Evolutionary conservation across 371 early-diverging fungal species (phyloP), one percentile per base, ranked within the genome.

Genomic region (Mucor irregularis): DNA sequence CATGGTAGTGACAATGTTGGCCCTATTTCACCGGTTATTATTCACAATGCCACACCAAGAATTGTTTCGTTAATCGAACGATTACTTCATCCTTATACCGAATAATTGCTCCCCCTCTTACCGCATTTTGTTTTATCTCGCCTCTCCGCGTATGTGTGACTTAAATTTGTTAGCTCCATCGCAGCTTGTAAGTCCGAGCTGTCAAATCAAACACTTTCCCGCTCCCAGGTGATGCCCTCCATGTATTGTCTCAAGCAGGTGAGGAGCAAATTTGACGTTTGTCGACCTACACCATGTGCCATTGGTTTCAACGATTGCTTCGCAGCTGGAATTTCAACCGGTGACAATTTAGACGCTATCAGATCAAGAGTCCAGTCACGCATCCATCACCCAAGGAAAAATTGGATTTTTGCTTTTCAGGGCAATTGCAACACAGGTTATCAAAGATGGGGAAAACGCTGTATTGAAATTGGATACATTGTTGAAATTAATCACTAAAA

Each of bases 301-400:
- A 39, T 31, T 53, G 53, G 44, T 35, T 53, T 53, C 45, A 44
- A 44, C 11, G 44, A 44, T 44, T 53, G 16, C 53, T 44, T 54
- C 47, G 39, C 31, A 49, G 57, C 42, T 57, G 44, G 50, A 49
- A 40, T 49, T 50, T 40, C 57, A 49, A 49, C 49, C 26, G 13
- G 33, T 43, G 42, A 57, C 44, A 57, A 57, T 57, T 40, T 57
- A 44, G 49, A 57, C 43, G 49, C 50, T 49, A 25, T 34, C 57
- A 57, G 57, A 57, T 49, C 57, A 57, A 49, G 57, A 57, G 35
- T 57, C 43, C 25, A 49, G 47, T 38, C 55, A 49, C 44, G 3
- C 57, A 49, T 43, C 50, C 43, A 57, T 49, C 3, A 33, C 44
- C 38, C 55, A 53, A 34, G 26, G 34, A 14, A 53, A 53, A 33